These are phyloP conservation scores for Brassica cretica DNA, from an alignment of 345 rosid species.

Conservation along the genomic window DNA sequence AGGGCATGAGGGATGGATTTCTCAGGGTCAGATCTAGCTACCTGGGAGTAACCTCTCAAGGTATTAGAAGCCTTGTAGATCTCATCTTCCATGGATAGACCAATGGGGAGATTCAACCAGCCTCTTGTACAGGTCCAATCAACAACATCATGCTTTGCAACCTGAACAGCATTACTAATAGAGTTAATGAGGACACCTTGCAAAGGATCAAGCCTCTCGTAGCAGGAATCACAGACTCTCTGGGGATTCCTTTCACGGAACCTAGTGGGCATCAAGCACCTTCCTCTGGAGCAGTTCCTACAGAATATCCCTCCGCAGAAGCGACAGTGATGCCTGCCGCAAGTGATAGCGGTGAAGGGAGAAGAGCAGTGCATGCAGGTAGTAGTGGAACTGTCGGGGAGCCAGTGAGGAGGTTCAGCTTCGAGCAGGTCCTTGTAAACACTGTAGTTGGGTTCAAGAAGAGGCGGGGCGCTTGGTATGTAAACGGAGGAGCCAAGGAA, in stretches of 20 bases:
- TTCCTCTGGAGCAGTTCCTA: slow-evolving; percentile 75
- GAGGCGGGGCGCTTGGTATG: slow-evolving; percentile 96
- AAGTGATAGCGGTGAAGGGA: slow-evolving; percentile 73
- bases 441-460: slow-evolving; percentile 58
- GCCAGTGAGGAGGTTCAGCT: slow-evolving; percentile 95
- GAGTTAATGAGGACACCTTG: slow-evolving; percentile 77
- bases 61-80: slow-evolving; percentile 89
- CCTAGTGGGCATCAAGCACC: slow-evolving; percentile 76
- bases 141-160: slow-evolving; percentile 86
- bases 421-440: slow-evolving; percentile 75
- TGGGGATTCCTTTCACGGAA: slow-evolving; percentile 92
- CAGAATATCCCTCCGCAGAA: slow-evolving; percentile 96
- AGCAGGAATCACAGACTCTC: slow-evolving; percentile 91
- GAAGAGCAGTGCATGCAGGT: slow-evolving; percentile 81
- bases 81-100: slow-evolving; percentile 93
- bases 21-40: slow-evolving; percentile 79
- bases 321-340: slow-evolving; percentile 98
- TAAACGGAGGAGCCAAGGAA: slow-evolving; percentile 90
- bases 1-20: slow-evolving; percentile 79
- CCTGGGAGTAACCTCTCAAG: slow-evolving; percentile 75
- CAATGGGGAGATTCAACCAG: slow-evolving; percentile 93
- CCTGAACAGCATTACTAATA: slow-evolving; percentile 89
- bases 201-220: slow-evolving; percentile 92
- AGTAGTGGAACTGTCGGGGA: slow-evolving; percentile 78
- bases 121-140: slow-evolving; percentile 96